Percentiles rank a stretch among this genome's conserved stretches.
These are phyloP conservation scores for Seiridium cupressi DNA, from an alignment of 2,329 filamentous ascomycete genomes.

Conservation along the genomic window DNA sequence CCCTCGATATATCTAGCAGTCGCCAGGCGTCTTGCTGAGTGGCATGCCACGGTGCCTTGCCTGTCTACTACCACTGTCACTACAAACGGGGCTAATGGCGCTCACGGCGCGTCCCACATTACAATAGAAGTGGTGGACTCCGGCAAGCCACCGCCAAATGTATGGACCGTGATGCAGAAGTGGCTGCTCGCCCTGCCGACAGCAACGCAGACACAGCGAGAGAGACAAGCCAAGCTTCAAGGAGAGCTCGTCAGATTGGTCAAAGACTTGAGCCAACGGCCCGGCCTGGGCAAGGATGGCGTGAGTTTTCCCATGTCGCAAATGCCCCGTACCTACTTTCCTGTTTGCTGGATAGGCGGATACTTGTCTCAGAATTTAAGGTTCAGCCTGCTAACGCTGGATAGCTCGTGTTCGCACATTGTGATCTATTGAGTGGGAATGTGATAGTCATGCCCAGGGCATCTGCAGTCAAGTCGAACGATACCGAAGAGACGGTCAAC, in stretches of 20 bases:
- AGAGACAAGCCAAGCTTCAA: constrained; percentile 68
- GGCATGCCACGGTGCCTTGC: constrained; percentile 77
- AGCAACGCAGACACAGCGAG: constrained; percentile 65
- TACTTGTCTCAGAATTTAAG: not conserved
- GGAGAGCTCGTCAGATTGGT: constrained; percentile 71
- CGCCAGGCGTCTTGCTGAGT: constrained; percentile 81
- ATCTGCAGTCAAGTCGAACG: constrained; percentile 22
- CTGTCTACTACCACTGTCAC: constrained; percentile 35
- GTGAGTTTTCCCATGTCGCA: constrained; percentile 44
- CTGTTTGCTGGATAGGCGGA: not conserved
- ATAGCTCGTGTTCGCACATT: constrained; percentile 88
- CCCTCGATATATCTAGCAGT: constrained; percentile 79
- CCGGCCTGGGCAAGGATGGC: constrained; percentile 72
- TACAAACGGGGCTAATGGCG: constrained; percentile 33
- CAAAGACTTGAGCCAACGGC: constrained; percentile 69
- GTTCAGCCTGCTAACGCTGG: constrained; percentile 10
- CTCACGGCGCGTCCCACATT: constrained; percentile 30
- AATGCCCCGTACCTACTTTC: too few species aligned
- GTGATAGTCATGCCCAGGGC: constrained; percentile 74
- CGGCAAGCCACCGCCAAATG: constrained; percentile 74
- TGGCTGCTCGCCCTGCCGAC: constrained; percentile 87
- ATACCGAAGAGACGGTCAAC: constrained; percentile 52
- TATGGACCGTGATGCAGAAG: constrained; percentile 95
- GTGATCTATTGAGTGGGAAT: constrained; percentile 93
- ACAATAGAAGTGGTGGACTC: constrained; percentile 52